Conservation (phyloP, 2,329 filamentous ascomycete species). For the Alternaria gaisen region DNA sequence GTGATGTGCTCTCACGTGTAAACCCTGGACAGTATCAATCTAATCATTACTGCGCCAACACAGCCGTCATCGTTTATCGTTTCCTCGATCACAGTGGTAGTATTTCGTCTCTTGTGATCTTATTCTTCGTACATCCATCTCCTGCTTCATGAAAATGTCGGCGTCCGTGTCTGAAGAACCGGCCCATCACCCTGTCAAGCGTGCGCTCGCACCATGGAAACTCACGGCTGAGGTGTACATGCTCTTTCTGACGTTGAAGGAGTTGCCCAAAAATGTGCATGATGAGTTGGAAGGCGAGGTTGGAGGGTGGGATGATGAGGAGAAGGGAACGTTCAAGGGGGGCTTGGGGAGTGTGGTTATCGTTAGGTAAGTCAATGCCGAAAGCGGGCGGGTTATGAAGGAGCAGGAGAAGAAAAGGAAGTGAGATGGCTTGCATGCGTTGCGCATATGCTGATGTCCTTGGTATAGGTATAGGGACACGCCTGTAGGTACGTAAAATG, state of each 20-base stretch:
- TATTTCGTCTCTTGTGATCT: too few relatives aligned
- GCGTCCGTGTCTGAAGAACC: constrained; percentile 7
- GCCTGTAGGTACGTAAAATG: constrained; percentile 41
- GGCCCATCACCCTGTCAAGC: constrained; percentile 31
- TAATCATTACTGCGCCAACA: background rate
- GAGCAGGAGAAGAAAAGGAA: background rate
- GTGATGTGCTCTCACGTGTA: background rate
- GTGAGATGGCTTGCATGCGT: background rate
- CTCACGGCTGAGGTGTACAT: constrained; percentile 38
- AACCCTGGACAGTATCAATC: background rate
- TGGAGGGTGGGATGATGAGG: constrained; percentile 23
- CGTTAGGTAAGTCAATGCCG: constrained; percentile 19
- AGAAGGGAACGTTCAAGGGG: constrained; percentile 34
- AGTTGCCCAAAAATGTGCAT: constrained; percentile 38
- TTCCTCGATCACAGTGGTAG: too few relatives aligned
- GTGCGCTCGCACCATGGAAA: constrained; percentile 37
- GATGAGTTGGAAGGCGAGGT: constrained; percentile 35
- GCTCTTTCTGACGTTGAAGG: constrained; percentile 33
- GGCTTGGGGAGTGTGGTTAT: constrained; percentile 41
- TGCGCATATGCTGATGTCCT: background rate
- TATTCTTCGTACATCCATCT: accelerated
- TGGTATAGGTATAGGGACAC: constrained; percentile 33
- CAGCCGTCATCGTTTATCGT: background rate
- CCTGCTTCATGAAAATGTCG: background rate
- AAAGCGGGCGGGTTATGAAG: background rate